These are phyloP conservation scores for Lipomyces japonicus DNA, from an alignment of 805 yeast species.

Conservation along the genomic window DNA sequence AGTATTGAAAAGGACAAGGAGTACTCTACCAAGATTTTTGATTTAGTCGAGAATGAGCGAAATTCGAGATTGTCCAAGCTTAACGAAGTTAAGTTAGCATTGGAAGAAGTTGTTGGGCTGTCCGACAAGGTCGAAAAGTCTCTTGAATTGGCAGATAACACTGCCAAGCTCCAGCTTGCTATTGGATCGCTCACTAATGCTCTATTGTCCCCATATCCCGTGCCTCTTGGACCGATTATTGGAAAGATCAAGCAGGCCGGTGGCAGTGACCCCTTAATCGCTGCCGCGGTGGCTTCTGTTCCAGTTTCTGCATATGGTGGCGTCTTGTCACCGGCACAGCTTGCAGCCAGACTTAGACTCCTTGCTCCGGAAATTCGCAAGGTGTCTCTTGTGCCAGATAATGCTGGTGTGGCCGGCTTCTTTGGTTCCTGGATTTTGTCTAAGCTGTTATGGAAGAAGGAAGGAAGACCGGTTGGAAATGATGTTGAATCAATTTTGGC, in stretches of 20 bases:
- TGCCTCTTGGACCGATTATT: slow-evolving; percentile 39
- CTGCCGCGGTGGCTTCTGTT: slow-evolving; percentile 47
- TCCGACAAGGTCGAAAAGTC: slow-evolving; percentile 41
- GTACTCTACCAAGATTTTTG: slow-evolving; percentile 55
- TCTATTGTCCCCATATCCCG: slow-evolving; percentile 41
- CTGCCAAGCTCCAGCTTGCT: slow-evolving; percentile 45
- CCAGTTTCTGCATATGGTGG: slow-evolving; percentile 50
- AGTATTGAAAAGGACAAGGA: slow-evolving; percentile 66
- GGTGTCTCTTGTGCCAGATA: slow-evolving; percentile 85
- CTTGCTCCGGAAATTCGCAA: slow-evolving; percentile 83
- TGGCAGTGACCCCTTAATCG: slow-evolving; percentile 49
- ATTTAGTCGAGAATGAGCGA: slow-evolving; percentile 66
- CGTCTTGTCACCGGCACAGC: slow-evolving; percentile 71
- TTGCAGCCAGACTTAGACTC: slow-evolving; percentile 72
- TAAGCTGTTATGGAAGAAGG: slow-evolving; percentile 67
- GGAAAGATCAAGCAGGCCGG: slow-evolving; percentile 39
- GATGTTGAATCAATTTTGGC: slow-evolving; percentile 89
- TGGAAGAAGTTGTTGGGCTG: slow-evolving; percentile 52
- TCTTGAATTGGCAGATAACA: slow-evolving; percentile 40
- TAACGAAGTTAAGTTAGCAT: slow-evolving; percentile 52
- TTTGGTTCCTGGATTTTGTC: slow-evolving; percentile 75
- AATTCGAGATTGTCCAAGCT: slow-evolving; percentile 71
- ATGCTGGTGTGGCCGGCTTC: slow-evolving; percentile 94
- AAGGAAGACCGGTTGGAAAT: slow-evolving; percentile 73
- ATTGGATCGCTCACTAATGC: slow-evolving; percentile 44